Base-by-base conservation (phyloP, 495 filamentous ascomycete species). In the Penicillium ochrochloron region DNA sequence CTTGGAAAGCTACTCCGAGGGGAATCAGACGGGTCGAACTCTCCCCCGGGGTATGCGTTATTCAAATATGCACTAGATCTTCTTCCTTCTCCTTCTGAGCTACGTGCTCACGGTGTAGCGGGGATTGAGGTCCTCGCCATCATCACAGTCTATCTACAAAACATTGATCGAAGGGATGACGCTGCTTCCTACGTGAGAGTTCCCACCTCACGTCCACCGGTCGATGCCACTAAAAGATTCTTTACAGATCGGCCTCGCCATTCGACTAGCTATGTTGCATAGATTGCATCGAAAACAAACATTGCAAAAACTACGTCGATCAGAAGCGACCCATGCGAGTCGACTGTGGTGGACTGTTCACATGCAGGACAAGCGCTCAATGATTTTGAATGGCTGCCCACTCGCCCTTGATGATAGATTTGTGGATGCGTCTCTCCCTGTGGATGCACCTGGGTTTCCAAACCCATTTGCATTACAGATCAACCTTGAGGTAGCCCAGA, bases 321-420 rank as follows among this genome's bases (percentile, higher is more conserved):
- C 61, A 11, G 61, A 63, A 25, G 34, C 42, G 3, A 53, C 55
- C 9, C 51, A 63, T 2, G 44, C 48, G 0, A 58, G 52, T 25
- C 61, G 61, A 15, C 46, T 63, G 2, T 63, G 61, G 61, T 63
- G 61, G 61, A 63, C 61, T 0, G 37, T 63, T 9, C 55, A 58
- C 35, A 58, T 58, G 35, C 61, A 58, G 9, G 54, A 63, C 34
- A 63, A 53, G 29, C 46, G 61, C 31, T 33, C 55, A 3, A 51
- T 53, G 44, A 63, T 63, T n/a, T 25, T 44, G 17, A 59, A 55
- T 9, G 44, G 54, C 3, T 57, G 39, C 10, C 54, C 61, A 3
- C n/a, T 58, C 3, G 51, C 37, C 0, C 53, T 62, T 25, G 61
- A 63, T 12, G 39, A 59, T 23, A 58, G 19, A 21, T 52, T 58